Conservation (phyloP, 495 filamentous ascomycete genomes). For the Lasiosphaeris hirsuta region DNA sequence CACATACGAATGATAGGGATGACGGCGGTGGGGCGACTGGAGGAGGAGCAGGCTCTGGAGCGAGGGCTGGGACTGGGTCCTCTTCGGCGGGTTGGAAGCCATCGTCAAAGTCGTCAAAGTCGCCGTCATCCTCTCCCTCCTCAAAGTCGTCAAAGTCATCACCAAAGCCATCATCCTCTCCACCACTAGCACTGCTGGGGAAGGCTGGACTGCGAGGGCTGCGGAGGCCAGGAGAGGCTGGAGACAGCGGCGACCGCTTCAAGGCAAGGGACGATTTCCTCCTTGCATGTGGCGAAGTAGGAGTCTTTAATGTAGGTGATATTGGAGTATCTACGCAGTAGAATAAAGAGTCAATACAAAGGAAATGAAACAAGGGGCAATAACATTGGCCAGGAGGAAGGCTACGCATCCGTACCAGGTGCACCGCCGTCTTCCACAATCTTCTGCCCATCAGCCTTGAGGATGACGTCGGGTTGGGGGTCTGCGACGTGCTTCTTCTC, state of each 20-base stretch:
- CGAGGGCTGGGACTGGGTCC: constrained; percentile 44
- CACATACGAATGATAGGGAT: constrained; percentile 46
- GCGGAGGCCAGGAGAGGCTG: constrained; percentile 9
- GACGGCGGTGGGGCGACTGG: constrained; percentile 29
- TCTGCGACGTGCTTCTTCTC: constrained; percentile 42
- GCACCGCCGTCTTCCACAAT: constrained; percentile 24
- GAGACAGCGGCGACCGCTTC: constrained; percentile 17
- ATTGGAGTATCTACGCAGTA: constrained; percentile 39
- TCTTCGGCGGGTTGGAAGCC: constrained; percentile 66
- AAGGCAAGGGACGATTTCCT: constrained; percentile 36
- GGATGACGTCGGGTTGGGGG: constrained; percentile 44
- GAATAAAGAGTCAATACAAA: constrained; percentile 34
- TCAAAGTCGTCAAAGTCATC: constrained; percentile 98
- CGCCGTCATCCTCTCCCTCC: constrained; percentile 68
- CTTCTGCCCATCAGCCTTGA: constrained; percentile 40
- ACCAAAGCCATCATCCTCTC: constrained; percentile 50
- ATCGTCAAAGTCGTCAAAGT: constrained; percentile 88
- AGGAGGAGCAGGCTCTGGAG: constrained; percentile 29
- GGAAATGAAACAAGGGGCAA: constrained; percentile 12
- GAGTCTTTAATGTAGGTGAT: constrained; percentile 32
- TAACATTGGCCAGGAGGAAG: constrained; percentile 14
- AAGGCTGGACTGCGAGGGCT: constrained; percentile 7
- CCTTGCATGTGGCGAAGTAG: constrained; percentile 22
- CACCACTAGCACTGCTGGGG: neutral
- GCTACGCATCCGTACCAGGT: constrained; percentile 39